Conservation (phyloP, 768 basidiomycete genomes). For the Amanita inopinata region DNA sequence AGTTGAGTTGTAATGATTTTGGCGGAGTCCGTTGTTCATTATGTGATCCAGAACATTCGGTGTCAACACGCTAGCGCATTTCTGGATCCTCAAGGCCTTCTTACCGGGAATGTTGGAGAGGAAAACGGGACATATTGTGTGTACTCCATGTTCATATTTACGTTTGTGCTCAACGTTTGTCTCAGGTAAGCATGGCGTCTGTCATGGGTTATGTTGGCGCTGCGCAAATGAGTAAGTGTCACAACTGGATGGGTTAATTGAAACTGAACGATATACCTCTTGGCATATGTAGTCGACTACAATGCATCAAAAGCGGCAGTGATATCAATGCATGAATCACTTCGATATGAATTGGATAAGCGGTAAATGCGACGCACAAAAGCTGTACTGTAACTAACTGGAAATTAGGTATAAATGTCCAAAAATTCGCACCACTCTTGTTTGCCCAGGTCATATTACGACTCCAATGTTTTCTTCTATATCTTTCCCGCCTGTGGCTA, state of each 20-base stretch:
- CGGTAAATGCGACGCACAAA: conserved; percentile 29
- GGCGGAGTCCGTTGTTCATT: conserved; percentile 4
- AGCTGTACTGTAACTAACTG: conserved; percentile 8
- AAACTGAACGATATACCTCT: conserved; percentile 1
- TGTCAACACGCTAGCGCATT: conserved; percentile 83
- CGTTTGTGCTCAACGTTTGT: neutral
- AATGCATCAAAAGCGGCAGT: conserved; percentile 89
- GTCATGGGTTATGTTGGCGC: conserved; percentile 61
- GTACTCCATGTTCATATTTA: conserved; percentile 15
- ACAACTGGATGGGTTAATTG: neutral
- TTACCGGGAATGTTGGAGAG: conserved; percentile 76
- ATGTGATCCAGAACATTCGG: conserved; percentile 62
- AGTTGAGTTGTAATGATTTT: conserved; percentile 33
- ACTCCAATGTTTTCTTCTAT: conserved; percentile 71
- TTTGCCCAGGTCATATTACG: conserved; percentile 71
- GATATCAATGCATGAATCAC: conserved; percentile 68
- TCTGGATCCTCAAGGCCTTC: conserved; percentile 90
- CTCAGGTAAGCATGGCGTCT: conserved; percentile 70
- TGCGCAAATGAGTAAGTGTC: conserved; percentile 59
- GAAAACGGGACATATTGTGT: conserved; percentile 78
- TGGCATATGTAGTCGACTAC: conserved; percentile 68
- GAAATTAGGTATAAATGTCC: conserved; percentile 56
- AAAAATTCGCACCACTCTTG: conserved; percentile 76
- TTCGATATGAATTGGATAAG: conserved; percentile 83
- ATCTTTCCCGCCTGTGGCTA: conserved; percentile 33